Conservation (phyloP, 2,329 filamentous ascomycete genomes). For the Claviceps quebecensis region DNA sequence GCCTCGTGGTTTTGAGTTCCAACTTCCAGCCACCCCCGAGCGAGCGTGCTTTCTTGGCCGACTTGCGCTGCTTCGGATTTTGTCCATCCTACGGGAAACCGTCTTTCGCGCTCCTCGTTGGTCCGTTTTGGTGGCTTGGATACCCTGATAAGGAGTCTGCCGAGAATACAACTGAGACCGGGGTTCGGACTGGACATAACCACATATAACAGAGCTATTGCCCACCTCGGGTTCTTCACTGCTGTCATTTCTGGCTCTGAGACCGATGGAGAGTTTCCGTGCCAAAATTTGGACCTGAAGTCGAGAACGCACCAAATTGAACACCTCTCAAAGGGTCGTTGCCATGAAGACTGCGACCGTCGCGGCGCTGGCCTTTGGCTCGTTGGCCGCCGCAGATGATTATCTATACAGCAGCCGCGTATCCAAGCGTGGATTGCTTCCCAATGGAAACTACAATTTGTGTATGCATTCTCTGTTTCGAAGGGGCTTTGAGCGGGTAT, state of each 20-base stretch:
- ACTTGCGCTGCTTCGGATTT: neutral
- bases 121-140: no score
- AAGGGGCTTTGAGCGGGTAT: neutral
- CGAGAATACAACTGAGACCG: neutral
- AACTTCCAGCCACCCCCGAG: no score
- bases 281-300: neutral
- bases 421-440: constrained; percentile 4
- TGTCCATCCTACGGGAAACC: neutral
- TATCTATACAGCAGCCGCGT: constrained; percentile 5
- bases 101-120: neutral
- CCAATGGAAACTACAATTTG: constrained; percentile 5
- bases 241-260: neutral
- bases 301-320: neutral
- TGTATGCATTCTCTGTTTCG: neutral
- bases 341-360: constrained; percentile 1
- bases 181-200: neutral
- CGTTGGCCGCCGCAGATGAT: constrained; percentile 5
- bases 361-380: constrained; percentile 2
- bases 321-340: neutral
- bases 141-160: neutral
- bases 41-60: neutral
- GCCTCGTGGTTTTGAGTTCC: no score
- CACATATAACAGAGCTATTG: neutral
- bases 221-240: neutral
- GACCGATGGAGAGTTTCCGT: no score